phyloP scores from a whole-genome alignment of 306 rosid genomes.

The Castanea sativa region DNA sequence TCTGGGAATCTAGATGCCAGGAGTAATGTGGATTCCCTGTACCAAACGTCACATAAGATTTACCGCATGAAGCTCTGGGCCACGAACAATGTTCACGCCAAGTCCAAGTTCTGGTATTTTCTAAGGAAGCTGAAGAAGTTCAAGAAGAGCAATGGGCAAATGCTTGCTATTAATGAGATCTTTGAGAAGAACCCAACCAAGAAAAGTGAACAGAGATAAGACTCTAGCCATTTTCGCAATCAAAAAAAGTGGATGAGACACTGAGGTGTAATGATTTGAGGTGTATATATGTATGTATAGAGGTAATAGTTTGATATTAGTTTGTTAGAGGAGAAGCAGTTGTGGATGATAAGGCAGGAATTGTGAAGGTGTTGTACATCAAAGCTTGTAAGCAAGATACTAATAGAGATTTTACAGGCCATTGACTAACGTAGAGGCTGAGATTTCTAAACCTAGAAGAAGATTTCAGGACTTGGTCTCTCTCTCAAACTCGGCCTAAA shows the following conservation, averaged over 20 bases:
- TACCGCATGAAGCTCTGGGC: too few relatives aligned
- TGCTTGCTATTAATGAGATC: too few relatives aligned
- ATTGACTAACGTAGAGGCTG: slow-evolving; percentile 67
- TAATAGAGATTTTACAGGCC: slow-evolving; percentile 50
- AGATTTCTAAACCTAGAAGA: slow-evolving; percentile 40
- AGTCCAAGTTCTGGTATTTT: too few relatives aligned
- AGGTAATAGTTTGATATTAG: slow-evolving; percentile 18
- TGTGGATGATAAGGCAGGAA: slow-evolving; percentile 34
- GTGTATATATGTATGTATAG: slow-evolving; percentile 32
- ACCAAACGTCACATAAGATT: too few relatives aligned
- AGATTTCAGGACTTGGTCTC: background rate
- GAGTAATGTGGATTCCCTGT: too few relatives aligned
- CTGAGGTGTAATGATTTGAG: slow-evolving; percentile 5
- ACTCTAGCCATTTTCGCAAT: slow-evolving; percentile 38
- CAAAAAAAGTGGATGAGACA: slow-evolving; percentile 29
- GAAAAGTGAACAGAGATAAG: too few relatives aligned
- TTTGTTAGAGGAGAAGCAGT: slow-evolving; percentile 16
- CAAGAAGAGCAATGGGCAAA: too few relatives aligned
- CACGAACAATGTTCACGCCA: too few relatives aligned
- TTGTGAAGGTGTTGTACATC: slow-evolving; percentile 33
- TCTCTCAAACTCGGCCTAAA: too few relatives aligned
- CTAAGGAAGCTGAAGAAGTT: too few relatives aligned
- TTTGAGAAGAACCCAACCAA: too few relatives aligned
- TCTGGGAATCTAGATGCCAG: too few relatives aligned
- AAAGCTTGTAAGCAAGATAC: slow-evolving; percentile 63